A percentile compares a stretch with the other conserved stretches of the same genome.
These are phyloP conservation scores for Bertia moriformis DNA, from an alignment of 2,329 filamentous ascomycete species.

Conservation along the genomic window DNA sequence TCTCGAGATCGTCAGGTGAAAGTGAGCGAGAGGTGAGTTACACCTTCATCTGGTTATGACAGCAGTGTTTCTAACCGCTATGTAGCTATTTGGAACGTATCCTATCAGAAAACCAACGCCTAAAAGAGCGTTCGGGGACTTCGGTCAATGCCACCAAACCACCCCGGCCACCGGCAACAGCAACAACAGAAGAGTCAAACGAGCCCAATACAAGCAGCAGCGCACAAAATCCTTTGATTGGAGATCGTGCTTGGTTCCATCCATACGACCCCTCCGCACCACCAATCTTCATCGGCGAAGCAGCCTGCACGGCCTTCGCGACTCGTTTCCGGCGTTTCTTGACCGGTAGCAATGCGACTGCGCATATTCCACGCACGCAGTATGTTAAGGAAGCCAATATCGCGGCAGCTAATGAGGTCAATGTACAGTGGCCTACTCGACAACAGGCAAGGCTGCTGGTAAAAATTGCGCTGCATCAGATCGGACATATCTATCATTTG, in stretches of 20 bases:
- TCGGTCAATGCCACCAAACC: neutral
- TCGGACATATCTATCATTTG: conserved; percentile 24
- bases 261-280: conserved; percentile 15
- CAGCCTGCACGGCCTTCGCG: conserved; percentile 19
- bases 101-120: neutral
- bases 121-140: neutral
- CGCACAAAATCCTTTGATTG: conserved; percentile 6
- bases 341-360: conserved; percentile 10
- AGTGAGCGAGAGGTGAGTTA: conserved; percentile 14
- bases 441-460: conserved; percentile 19
- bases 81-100: neutral
- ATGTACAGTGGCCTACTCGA: conserved; percentile 21
- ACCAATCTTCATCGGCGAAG: conserved; percentile 18
- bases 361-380: conserved; percentile 17
- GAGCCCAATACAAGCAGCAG: neutral
- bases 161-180: no score
- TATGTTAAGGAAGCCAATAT: conserved; percentile 15
- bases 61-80: conserved; percentile 19
- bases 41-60: neutral
- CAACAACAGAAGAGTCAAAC: neutral
- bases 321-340: conserved; percentile 19
- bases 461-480: conserved; percentile 23
- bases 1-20: conserved; percentile 15
- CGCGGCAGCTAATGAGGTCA: conserved; percentile 11
- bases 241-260: conserved; percentile 17